Evolutionary conservation across 768 basidiomycete species (phyloP), one percentile per base, ranked within the genome.

Genomic region (Hypholoma fasciculare): DNA sequence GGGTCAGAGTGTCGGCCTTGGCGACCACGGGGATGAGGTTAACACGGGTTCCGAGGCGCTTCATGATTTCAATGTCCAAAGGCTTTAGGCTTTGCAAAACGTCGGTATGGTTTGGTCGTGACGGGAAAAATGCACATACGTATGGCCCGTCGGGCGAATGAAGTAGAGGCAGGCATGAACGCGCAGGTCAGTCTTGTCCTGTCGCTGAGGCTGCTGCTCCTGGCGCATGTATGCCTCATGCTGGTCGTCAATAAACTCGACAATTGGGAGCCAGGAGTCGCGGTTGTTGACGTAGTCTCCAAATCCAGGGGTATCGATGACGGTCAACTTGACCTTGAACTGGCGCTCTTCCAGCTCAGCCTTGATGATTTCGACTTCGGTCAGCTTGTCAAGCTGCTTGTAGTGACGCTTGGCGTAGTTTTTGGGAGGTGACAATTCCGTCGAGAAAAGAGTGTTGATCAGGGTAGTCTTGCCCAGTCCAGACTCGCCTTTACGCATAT

Each of bases 211-310:
- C 73, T 98, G 96, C 74, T 99, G 97, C 75, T 99, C 97, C 77
- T 99, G 97, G 57, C 92, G 84, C 93, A 95, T 95, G 71, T 94
- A 95, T 12, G 90, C 89, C 70, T 96, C 93, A 70, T 94, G 93
- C 76, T 94, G 92, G 80, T 94, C 93, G 71, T 94, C 92, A 64
- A 97, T 95, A 74, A 98, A 98, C 74, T 99, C 96, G 71, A 99
- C 89, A 65, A 99, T 98, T 54, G 97, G 97, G 27, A 86, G 83
- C 97, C 97, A 99, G 17, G 94, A 96, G 74, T 98, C 97, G 56
- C 94, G 87, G 85, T 99, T 99, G 92, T 99, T 99, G 78, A 99
- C 96, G 69, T 98, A 98, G 89, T 99, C 97, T 38, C 97, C 97
- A 62, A 98, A 99, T 27, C 97, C 97, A 54, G 97, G 97, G 11